These are phyloP conservation scores for Eremomyces bilateralis DNA, from an alignment of 495 filamentous ascomycete species.

Conservation along the genomic window DNA sequence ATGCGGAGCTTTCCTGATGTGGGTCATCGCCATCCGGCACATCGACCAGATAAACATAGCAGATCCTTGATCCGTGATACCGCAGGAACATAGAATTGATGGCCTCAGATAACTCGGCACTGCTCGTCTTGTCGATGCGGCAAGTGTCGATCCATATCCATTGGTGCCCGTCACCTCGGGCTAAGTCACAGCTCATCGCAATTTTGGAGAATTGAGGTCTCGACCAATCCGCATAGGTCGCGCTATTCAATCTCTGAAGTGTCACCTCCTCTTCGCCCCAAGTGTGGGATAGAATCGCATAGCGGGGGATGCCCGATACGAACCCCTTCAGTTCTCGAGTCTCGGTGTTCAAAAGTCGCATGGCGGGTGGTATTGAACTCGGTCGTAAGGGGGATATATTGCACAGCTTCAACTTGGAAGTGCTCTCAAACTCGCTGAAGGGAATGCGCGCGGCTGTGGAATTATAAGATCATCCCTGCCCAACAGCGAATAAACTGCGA, in stretches of 20 bases:
- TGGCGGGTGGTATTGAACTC: too few species aligned
- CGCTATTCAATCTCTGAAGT: not conserved
- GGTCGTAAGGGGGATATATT: too few species aligned
- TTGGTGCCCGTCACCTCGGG: not conserved
- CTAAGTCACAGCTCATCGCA: not conserved
- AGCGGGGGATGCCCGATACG: not conserved
- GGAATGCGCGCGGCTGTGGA: too few species aligned
- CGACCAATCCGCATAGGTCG: not conserved
- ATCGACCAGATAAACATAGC: conserved; percentile 9
- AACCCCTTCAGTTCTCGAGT: not conserved
- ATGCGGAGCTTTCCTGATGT: not conserved
- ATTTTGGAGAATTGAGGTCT: not conserved
- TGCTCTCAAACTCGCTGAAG: too few species aligned
- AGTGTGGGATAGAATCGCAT: not conserved
- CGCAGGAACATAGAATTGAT: conserved; percentile 7
- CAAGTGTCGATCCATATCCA: conserved; percentile 9
- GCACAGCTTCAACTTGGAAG: too few species aligned
- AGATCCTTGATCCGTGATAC: conserved; percentile 2
- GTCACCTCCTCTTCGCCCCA: not conserved
- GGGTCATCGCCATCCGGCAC: not conserved
- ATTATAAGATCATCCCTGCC: too few species aligned
- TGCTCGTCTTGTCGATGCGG: conserved; percentile 8
- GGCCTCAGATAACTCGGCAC: conserved; percentile 6
- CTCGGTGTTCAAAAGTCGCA: not conserved
- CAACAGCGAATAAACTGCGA: too few species aligned